A percentile compares a stretch with the other conserved stretches of the same genome.
These are phyloP conservation scores for Chloridella minuta DNA, from an alignment of 352 stramenopile genomes.

Conservation along the genomic window DNA sequence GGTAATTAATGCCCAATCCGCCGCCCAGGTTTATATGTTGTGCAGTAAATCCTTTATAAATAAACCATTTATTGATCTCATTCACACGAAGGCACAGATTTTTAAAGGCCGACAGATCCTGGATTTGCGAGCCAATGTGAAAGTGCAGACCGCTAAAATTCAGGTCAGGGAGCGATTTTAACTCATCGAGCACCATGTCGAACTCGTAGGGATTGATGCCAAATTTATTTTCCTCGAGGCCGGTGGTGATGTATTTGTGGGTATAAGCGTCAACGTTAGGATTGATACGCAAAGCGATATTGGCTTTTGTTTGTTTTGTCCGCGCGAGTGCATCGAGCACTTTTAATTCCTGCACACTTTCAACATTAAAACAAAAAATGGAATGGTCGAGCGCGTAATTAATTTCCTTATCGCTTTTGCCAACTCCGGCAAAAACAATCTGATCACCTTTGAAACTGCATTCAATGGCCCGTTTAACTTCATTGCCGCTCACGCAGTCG, in stretches of 20 bases:
- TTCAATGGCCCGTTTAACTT: neutral
- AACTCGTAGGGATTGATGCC: neutral
- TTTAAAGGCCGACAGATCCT: neutral
- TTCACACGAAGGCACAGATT: neutral
- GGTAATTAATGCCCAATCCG: neutral
- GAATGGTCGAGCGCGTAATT: neutral
- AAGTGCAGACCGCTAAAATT: neutral
- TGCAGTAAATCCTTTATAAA: neutral
- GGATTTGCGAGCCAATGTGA: neutral
- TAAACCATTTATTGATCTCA: constrained; percentile 1
- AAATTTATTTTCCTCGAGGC: neutral
- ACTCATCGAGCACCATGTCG: neutral
- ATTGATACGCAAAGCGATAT: neutral
- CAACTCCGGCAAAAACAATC: neutral
- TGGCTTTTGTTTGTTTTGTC: neutral
- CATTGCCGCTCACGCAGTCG: neutral
- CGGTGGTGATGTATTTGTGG: neutral
- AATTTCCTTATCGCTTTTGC: neutral
- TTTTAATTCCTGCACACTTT: neutral
- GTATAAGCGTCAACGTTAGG: neutral
- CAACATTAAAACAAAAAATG: neutral
- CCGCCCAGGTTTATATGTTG: neutral
- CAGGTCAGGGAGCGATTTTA: neutral
- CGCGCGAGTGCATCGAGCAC: neutral
- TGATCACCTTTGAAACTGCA: neutral